Conservation (phyloP, 768 basidiomycete species). For the Royoungia palumana region DNA sequence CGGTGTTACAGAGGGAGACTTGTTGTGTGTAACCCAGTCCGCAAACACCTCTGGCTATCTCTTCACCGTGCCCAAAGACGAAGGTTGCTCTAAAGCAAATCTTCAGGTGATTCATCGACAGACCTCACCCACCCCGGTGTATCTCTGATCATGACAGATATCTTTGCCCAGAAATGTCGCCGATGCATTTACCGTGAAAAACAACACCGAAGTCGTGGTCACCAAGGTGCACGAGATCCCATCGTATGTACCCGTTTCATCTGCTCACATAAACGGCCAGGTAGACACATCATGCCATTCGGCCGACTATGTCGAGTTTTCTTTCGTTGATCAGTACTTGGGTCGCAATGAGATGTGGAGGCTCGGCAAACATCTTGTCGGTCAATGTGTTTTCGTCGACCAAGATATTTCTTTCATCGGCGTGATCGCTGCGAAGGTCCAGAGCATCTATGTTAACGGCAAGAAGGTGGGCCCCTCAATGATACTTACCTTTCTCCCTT, state of each 20-base stretch:
- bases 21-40: conserved; percentile 54
- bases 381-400: conserved; percentile 76
- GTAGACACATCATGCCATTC: conserved; percentile 60
- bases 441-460: conserved; percentile 69
- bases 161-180: conserved; percentile 73
- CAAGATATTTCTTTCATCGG: conserved; percentile 88
- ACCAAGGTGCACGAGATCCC: conserved; percentile 51
- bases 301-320: conserved; percentile 83
- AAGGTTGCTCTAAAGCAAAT: conserved; percentile 55
- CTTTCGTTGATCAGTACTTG: conserved; percentile 93
- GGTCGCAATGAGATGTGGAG: conserved; percentile 98
- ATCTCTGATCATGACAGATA: conserved; percentile 43
- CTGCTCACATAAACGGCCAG: conserved; percentile 35
- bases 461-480: conserved; percentile 49
- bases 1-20: conserved; percentile 73
- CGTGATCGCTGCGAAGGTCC: conserved; percentile 77
- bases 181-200: conserved; percentile 66
- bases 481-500: background rate
- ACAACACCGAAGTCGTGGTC: conserved; percentile 66
- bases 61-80: conserved; percentile 66
- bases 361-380: conserved; percentile 75
- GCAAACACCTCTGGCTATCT: conserved; percentile 48
- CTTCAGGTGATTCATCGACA: conserved; percentile 48
- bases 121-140: background rate
- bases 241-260: background rate